Percentiles rank a stretch among this genome's conserved stretches.
Evolutionary conservation across 1,284 basidiomycete species (phyloP).

Genomic region (Sporisorium graminicola): DNA sequence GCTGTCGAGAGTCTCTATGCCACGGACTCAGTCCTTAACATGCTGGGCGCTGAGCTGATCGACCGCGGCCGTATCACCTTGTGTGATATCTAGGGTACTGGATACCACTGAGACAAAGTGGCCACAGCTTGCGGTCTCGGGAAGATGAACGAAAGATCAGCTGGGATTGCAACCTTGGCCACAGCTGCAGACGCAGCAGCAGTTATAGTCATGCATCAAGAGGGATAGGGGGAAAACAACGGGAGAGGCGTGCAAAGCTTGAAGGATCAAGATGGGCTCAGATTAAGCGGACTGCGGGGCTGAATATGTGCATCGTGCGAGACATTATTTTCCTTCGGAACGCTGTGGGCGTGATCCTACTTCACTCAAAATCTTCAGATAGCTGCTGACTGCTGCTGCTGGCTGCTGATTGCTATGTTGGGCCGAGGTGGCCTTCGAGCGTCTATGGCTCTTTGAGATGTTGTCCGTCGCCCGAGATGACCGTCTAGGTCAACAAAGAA

Average conservation of each 20-base stretch:
- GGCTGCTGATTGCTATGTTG: too few relatives aligned
- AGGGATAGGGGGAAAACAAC: too few relatives aligned
- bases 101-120: not conserved
- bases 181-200: not conserved
- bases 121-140: not conserved
- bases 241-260: not conserved
- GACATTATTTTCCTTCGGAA: not conserved
- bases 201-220: too few relatives aligned
- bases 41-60: not conserved
- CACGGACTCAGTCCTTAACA: too few relatives aligned
- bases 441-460: not conserved
- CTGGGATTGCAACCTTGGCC: not conserved
- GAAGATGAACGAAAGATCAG: not conserved
- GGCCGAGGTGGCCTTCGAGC: too few relatives aligned
- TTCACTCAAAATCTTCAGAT: not conserved
- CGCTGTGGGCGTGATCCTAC: not conserved
- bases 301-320: not conserved
- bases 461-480: too few relatives aligned
- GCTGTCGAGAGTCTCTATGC: not conserved
- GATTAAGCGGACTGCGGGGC: not conserved
- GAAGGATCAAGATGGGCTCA: not conserved
- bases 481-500: not conserved
- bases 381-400: too few relatives aligned
- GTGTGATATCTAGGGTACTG: not conserved
- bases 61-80: not conserved